Conservation (phyloP, 495 filamentous ascomycete species). For the Aspergillus carlsbadensis region DNA sequence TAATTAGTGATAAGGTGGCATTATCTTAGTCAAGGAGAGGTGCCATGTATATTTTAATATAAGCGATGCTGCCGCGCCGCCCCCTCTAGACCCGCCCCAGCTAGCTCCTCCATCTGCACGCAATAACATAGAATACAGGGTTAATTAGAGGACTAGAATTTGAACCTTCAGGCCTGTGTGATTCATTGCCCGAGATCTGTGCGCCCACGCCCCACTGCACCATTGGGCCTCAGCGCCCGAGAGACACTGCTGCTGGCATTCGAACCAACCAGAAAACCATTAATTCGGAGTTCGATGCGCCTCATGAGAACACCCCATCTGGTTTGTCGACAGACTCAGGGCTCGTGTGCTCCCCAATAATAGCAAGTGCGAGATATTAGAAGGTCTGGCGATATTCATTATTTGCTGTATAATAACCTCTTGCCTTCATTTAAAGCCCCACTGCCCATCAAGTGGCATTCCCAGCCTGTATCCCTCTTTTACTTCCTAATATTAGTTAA, state of each 20-base stretch:
- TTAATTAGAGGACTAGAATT: background rate
- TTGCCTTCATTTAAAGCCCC: background rate
- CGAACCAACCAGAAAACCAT: background rate
- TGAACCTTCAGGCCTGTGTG: too few species aligned
- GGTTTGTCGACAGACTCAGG: background rate
- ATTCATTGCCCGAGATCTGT: background rate
- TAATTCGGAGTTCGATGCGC: background rate
- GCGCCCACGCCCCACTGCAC: background rate
- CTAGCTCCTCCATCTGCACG: background rate
- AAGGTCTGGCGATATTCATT: background rate
- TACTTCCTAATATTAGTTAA: too few species aligned
- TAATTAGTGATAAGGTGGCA: background rate
- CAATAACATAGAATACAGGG: background rate
- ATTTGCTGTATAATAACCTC: background rate
- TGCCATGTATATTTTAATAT: background rate
- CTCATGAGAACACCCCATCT: background rate
- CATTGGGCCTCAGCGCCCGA: background rate
- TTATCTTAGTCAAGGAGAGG: background rate
- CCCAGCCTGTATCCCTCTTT: too few species aligned
- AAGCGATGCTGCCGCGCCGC: background rate
- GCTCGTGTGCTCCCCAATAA: background rate
- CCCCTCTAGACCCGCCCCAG: background rate
- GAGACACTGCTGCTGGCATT: background rate
- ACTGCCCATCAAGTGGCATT: too few species aligned
- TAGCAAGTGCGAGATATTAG: too few species aligned